phyloP scores from a whole-genome alignment of 164 flowering plant genomes.

The Piper betle region DNA sequence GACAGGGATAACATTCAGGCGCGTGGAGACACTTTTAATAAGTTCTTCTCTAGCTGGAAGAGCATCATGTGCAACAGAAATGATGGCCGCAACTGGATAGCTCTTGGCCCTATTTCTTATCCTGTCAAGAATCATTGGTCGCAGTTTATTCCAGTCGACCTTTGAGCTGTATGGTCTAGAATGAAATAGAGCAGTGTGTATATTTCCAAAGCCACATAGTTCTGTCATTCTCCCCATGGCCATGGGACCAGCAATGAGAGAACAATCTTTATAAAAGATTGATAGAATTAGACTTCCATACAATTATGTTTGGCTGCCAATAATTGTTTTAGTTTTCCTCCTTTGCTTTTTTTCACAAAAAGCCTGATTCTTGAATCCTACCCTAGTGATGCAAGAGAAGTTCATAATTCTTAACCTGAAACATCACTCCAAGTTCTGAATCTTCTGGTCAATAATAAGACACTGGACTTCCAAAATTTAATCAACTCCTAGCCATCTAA shows the following conservation, averaged over 20 bases:
- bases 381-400: too few relatives aligned
- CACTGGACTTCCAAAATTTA: too few relatives aligned
- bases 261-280: too few relatives aligned
- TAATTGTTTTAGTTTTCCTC: too few relatives aligned
- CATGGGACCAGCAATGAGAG: constrained; percentile 23
- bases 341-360: too few relatives aligned
- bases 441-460: too few relatives aligned
- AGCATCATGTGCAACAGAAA: constrained; percentile 69
- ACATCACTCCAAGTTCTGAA: too few relatives aligned
- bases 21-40: constrained; percentile 49
- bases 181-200: constrained; percentile 2
- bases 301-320: too few relatives aligned
- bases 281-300: too few relatives aligned
- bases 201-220: constrained; percentile 9
- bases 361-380: too few relatives aligned
- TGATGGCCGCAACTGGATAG: constrained; percentile 47
- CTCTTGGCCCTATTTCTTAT: constrained; percentile 45
- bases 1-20: constrained; percentile 44
- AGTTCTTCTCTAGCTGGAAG: constrained; percentile 38
- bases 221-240: constrained; percentile 19
- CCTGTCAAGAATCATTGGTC: constrained; percentile 73
- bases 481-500: too few relatives aligned
- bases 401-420: too few relatives aligned
- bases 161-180: constrained; percentile 26
- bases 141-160: constrained; percentile 41